These are phyloP conservation scores for Graphiopsis chlorocephala DNA, from an alignment of 2,329 filamentous ascomycete species.

Conservation along the genomic window DNA sequence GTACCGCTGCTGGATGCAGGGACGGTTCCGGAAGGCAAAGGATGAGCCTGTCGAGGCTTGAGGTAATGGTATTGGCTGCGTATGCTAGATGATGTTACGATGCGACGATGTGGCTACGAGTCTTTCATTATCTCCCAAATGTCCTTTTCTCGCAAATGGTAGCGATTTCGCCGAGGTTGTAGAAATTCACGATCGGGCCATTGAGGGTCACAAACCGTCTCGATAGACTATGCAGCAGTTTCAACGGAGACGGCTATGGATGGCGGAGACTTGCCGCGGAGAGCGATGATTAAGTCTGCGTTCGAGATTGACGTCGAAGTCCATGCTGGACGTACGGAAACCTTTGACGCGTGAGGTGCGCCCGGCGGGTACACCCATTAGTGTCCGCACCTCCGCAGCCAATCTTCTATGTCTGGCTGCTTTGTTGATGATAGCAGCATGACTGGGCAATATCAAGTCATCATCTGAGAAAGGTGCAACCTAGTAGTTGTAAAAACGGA, in stretches of 20 bases:
- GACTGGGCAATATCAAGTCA: neutral
- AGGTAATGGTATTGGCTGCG: neutral
- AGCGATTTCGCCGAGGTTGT: neutral
- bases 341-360: neutral
- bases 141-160: neutral
- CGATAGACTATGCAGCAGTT: neutral
- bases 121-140: neutral
- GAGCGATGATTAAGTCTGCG: neutral
- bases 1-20: constrained; percentile 97
- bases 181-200: neutral
- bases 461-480: neutral
- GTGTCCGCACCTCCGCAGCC: neutral
- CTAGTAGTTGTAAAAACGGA: neutral
- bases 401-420: neutral
- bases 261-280: neutral
- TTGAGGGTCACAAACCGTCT: neutral
- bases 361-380: neutral
- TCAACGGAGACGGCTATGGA: neutral
- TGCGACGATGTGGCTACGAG: neutral
- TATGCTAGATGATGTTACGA: constrained; percentile 2
- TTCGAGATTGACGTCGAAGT: neutral
- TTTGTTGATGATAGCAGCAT: neutral
- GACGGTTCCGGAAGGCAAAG: constrained; percentile 65
- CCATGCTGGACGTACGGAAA: neutral
- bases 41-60: neutral